These are phyloP conservation scores for Boletus reticulatus DNA, from an alignment of 768 basidiomycete species.

Conservation along the genomic window DNA sequence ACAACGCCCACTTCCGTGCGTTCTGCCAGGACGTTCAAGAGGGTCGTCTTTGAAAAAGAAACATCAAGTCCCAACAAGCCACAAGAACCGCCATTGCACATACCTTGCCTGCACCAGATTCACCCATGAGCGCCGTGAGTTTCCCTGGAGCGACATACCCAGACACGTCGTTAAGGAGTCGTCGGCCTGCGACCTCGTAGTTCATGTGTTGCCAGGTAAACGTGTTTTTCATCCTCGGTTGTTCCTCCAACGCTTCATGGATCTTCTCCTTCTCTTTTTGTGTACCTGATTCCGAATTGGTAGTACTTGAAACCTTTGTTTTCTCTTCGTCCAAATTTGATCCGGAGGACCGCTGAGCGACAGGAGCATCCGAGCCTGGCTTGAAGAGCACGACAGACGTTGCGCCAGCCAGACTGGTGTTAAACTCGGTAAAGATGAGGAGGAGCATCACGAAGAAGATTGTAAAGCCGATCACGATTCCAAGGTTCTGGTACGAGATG, in stretches of 20 bases:
- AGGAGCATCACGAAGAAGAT: conserved; percentile 54
- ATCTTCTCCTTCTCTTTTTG: conserved; percentile 14
- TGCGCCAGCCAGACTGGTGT: conserved; percentile 35
- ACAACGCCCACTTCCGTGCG: conserved; percentile 38
- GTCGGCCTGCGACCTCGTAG: conserved; percentile 61
- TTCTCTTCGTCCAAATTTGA: conserved; percentile 33
- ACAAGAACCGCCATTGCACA: not conserved
- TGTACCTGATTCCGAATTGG: conserved; percentile 6
- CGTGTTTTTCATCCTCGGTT: conserved; percentile 42
- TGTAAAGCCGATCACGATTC: conserved; percentile 67
- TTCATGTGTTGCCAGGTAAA: conserved; percentile 80
- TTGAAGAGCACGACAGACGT: conserved; percentile 61
- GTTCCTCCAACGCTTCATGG: conserved; percentile 36
- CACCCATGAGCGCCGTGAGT: conserved; percentile 77
- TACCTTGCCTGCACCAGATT: conserved; percentile 49
- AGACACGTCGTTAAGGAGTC: conserved; percentile 67
- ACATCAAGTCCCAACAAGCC: not conserved
- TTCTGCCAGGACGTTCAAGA: conserved; percentile 46
- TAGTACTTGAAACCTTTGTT: conserved; percentile 9
- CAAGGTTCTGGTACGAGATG: conserved; percentile 49
- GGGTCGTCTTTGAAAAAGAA: conserved; percentile 39
- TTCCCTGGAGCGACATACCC: conserved; percentile 83
- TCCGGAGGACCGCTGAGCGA: not conserved
- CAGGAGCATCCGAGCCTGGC: conserved; percentile 43
- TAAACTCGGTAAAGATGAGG: conserved; percentile 58